These are phyloP conservation scores for Ehretia macrophylla DNA, from an alignment of 257 asterid genomes.

Conservation along the genomic window DNA sequence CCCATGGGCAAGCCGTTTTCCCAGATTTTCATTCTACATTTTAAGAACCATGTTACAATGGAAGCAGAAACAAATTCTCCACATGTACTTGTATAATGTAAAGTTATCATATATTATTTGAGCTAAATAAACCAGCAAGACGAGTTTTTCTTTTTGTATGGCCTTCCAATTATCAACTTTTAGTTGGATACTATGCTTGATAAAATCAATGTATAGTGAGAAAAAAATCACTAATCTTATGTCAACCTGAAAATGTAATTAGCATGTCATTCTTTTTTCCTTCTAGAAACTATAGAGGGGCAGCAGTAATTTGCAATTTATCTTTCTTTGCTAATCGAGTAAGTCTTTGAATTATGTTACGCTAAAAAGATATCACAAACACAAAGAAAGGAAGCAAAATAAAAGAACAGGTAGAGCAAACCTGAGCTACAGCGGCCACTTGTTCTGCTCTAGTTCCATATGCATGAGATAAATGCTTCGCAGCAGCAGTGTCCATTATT, in stretches of 20 bases:
- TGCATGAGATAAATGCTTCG: conserved; percentile 93
- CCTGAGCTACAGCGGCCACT: conserved; percentile 98
- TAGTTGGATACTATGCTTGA: too few species aligned
- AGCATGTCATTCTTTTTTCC: too few species aligned
- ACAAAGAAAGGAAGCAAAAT: background rate
- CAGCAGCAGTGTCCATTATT: conserved; percentile 87
- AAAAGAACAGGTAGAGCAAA: conserved; percentile 20
- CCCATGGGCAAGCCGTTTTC: conserved; percentile 96
- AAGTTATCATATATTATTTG: background rate
- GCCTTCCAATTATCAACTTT: too few species aligned
- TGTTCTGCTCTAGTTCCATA: conserved; percentile 78
- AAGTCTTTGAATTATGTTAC: background rate
- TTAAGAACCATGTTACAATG: background rate
- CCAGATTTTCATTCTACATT: conserved; percentile 81
- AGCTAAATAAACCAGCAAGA: background rate
- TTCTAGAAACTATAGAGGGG: too few species aligned
- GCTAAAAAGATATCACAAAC: background rate
- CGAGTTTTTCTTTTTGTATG: background rate
- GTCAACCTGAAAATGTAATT: too few species aligned
- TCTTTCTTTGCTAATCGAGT: too few species aligned
- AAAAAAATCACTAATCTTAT: too few species aligned
- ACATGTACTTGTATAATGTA: background rate
- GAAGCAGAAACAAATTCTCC: background rate
- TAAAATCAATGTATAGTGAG: too few species aligned
- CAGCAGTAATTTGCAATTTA: too few species aligned